Evolutionary conservation across 2,329 filamentous ascomycete genomes (phyloP).

Genomic region (Colletotrichum sp.): DNA sequence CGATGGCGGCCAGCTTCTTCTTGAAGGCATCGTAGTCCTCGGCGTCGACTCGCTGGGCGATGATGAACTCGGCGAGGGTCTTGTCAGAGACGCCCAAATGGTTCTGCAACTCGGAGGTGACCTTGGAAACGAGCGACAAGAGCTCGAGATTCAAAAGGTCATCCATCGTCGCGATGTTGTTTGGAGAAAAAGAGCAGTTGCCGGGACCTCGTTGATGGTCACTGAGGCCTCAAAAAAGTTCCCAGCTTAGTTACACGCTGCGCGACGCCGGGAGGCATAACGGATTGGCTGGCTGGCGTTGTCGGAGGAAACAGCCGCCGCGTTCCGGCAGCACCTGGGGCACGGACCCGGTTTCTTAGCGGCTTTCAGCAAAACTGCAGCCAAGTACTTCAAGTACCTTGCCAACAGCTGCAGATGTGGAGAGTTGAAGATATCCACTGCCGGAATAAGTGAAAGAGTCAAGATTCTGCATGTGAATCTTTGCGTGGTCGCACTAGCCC

Average conservation of each 20-base stretch:
- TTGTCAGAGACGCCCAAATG: constrained; percentile 92
- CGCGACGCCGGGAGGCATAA: neutral
- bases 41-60: constrained; percentile 84
- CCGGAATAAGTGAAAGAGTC: neutral
- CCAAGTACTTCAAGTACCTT: neutral
- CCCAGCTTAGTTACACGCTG: neutral
- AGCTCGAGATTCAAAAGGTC: constrained; percentile 91
- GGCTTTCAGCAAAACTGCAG: neutral
- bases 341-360: neutral
- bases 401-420: neutral
- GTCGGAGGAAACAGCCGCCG: constrained; percentile 6
- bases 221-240: constrained; percentile 10
- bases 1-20: constrained; percentile 74
- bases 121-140: constrained; percentile 91
- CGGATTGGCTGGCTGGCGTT: neutral
- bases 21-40: constrained; percentile 76
- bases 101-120: constrained; percentile 93
- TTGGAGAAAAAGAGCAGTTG: constrained; percentile 4
- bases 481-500: neutral
- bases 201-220: neutral
- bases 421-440: neutral
- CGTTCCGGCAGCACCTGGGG: neutral
- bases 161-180: constrained; percentile 62
- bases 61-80: constrained; percentile 94
- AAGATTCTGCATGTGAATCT: neutral